These are phyloP conservation scores for Backusella tarrabulga DNA, from an alignment of 192 early-diverging fungal species.

Conservation along the genomic window DNA sequence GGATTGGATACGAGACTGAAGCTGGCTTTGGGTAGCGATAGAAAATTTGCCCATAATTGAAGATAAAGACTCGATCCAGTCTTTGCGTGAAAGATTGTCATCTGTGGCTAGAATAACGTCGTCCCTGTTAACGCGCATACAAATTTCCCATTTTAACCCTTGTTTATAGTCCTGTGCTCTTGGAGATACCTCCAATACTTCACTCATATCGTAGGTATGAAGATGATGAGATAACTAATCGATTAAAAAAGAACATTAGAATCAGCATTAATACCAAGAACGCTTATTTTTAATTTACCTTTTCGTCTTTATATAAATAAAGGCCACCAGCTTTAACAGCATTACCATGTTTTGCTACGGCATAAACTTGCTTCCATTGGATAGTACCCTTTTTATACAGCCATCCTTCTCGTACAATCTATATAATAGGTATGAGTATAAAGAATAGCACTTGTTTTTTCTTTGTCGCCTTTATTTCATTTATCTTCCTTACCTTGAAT, in stretches of 20 bases:
- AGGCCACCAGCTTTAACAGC: conserved; percentile 45
- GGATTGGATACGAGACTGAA: conserved; percentile 37
- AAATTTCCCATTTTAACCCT: conserved; percentile 47
- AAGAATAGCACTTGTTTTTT: neutral
- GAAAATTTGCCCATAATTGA: conserved; percentile 52
- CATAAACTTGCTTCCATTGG: conserved; percentile 52
- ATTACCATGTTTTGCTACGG: conserved; percentile 47
- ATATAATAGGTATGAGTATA: neutral
- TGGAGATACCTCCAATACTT: conserved; percentile 44
- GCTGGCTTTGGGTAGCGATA: conserved; percentile 40
- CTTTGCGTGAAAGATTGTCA: conserved; percentile 41
- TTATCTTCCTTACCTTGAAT: conserved; percentile 18
- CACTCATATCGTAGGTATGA: conserved; percentile 50
- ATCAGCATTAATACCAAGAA: neutral
- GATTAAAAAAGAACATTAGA: neutral
- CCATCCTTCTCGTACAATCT: conserved; percentile 56
- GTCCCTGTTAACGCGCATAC: conserved; percentile 43
- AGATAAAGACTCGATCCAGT: conserved; percentile 47
- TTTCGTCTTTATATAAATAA: conserved; percentile 52
- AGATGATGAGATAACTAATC: conserved; percentile 40
- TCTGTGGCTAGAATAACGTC: conserved; percentile 49
- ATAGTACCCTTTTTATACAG: conserved; percentile 39
- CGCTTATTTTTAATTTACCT: conserved; percentile 31
- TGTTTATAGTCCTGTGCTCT: conserved; percentile 39
- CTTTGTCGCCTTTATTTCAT: neutral